Percentiles rank a stretch among this genome's conserved stretches.
Conservation (phyloP, 2,329 filamentous ascomycete species). For the Dactylellina cionopaga region DNA sequence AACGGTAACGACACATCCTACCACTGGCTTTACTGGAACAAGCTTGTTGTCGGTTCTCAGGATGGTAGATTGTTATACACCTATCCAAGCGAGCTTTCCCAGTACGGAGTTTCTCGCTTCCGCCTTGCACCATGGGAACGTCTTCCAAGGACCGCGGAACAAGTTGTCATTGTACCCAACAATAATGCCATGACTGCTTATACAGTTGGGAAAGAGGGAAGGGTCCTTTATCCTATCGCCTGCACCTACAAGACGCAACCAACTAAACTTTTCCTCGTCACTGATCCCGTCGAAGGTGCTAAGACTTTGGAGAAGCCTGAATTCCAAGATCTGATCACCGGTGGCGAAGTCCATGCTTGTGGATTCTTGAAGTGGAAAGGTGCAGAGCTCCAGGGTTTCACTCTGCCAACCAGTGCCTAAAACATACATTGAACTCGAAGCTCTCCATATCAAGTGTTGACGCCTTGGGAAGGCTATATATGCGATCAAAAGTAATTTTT, state of each 20-base stretch:
- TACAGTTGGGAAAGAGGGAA: slow-evolving; percentile 10
- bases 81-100: slow-evolving; percentile 27
- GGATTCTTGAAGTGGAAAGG: slow-evolving; percentile 38
- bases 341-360: slow-evolving; percentile 31
- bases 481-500: background rate
- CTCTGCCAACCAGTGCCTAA: background rate
- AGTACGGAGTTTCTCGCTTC: slow-evolving; percentile 29
- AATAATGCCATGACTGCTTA: slow-evolving; percentile 30
- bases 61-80: slow-evolving; percentile 39
- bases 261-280: slow-evolving; percentile 29
- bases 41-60: slow-evolving; percentile 26
- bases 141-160: slow-evolving; percentile 19
- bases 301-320: slow-evolving; percentile 24
- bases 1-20: slow-evolving; percentile 40
- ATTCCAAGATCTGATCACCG: slow-evolving; percentile 30
- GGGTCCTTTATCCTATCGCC: slow-evolving; percentile 23
- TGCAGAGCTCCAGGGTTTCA: background rate
- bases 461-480: too few relatives aligned
- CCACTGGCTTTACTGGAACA: slow-evolving; percentile 37
- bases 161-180: slow-evolving; percentile 29
- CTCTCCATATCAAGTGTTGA: too few relatives aligned
- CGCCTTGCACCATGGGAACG: slow-evolving; percentile 29
- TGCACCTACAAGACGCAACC: slow-evolving; percentile 42
- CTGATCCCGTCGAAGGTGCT: slow-evolving; percentile 24
- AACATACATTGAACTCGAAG: too few relatives aligned